phyloP scores from a whole-genome alignment of 257 asterid species.

The Fraxinus pennsylvanica region DNA sequence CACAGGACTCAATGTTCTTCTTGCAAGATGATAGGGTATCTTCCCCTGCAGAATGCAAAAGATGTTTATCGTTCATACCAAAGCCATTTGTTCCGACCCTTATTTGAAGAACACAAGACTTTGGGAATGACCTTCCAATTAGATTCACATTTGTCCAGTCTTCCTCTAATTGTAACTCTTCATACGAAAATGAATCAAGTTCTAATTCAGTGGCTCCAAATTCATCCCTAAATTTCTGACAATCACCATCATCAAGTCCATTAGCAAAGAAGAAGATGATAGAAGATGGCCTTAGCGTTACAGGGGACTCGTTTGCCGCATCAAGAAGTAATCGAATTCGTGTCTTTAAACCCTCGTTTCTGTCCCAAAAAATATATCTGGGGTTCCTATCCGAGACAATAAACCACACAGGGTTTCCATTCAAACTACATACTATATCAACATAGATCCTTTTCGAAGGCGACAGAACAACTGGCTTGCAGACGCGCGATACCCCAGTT shows the following conservation, averaged over 20 bases:
- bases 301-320: conserved; percentile 64
- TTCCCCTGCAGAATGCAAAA: conserved; percentile 15
- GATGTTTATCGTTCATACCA: conserved; percentile 16
- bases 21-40: conserved; percentile 30
- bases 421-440: conserved; percentile 68
- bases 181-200: conserved; percentile 39
- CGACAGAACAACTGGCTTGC: conserved; percentile 53
- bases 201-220: conserved; percentile 51
- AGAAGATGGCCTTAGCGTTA: conserved; percentile 58
- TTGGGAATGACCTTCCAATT: conserved; percentile 51
- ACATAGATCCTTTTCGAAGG: conserved; percentile 49
- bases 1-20: conserved; percentile 31
- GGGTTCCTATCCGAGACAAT: conserved; percentile 82
- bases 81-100: conserved; percentile 30
- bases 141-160: conserved; percentile 56
- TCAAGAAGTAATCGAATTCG: conserved; percentile 48
- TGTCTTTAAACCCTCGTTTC: conserved; percentile 50
- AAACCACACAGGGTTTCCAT: conserved; percentile 87
- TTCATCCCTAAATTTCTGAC: conserved; percentile 45
- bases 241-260: conserved; percentile 50
- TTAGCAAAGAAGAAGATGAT: conserved; percentile 70
- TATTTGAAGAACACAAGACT: conserved; percentile 55
- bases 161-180: conserved; percentile 50
- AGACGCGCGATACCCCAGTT: conserved; percentile 76
- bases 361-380: conserved; percentile 51